Evolutionary conservation across 352 stramenopile genomes (phyloP).

Genomic region (Saprolegnia parasitica): DNA sequence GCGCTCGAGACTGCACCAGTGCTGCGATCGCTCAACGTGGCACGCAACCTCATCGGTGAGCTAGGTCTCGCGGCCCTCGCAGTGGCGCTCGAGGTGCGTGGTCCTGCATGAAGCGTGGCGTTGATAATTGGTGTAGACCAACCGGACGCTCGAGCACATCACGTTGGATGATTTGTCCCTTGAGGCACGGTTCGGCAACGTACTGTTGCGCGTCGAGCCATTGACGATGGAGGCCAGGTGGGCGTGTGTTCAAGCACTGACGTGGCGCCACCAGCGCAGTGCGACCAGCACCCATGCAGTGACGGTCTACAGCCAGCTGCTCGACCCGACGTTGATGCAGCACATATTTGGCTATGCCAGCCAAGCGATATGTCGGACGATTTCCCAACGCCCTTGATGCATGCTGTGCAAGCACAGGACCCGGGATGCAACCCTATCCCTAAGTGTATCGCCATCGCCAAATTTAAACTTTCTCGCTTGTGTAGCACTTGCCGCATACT

Average conservation of each 20-base stretch:
- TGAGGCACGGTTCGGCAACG: neutral
- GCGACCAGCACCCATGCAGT: neutral
- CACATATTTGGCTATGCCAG: too few relatives aligned
- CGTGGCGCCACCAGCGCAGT: neutral
- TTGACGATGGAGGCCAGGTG: neutral
- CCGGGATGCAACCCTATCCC: too few relatives aligned
- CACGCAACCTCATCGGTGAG: slow-evolving; percentile 4
- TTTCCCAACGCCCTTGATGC: too few relatives aligned
- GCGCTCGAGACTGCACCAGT: neutral
- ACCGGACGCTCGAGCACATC: neutral
- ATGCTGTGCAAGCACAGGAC: too few relatives aligned
- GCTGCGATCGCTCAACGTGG: neutral
- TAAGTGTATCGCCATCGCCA: too few relatives aligned
- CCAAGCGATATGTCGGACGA: too few relatives aligned
- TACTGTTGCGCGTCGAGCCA: neutral
- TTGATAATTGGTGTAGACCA: slow-evolving; percentile 11
- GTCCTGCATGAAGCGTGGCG: neutral
- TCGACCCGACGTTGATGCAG: neutral
- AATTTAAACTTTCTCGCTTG: too few relatives aligned
- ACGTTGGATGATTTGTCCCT: neutral
- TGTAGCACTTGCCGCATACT: too few relatives aligned
- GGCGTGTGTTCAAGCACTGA: neutral
- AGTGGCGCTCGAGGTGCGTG: neutral
- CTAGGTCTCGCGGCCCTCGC: neutral
- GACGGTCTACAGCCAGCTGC: neutral